Percentiles rank a stretch among this genome's conserved stretches.
Evolutionary conservation across 257 asterid species (phyloP).

Genomic region (Haberlea rhodopensis): DNA sequence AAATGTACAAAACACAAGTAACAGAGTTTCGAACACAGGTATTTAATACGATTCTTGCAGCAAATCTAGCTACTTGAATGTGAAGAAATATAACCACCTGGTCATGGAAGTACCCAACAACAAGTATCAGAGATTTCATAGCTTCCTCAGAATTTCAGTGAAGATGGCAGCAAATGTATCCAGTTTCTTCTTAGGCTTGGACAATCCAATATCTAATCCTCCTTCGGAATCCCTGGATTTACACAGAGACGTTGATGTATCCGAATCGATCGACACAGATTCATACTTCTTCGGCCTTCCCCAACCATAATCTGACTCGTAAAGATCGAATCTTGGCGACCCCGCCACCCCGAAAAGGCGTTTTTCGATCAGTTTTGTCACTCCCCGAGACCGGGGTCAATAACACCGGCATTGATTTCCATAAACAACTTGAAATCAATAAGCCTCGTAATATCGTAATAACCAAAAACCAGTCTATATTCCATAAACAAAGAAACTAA

Average conservation of each 20-base stretch:
- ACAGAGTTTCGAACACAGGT: not conserved
- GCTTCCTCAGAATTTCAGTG: conserved; percentile 22
- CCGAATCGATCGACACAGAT: conserved; percentile 38
- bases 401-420: too few species aligned
- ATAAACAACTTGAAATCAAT: too few species aligned
- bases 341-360: conserved; percentile 43
- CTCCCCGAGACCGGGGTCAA: too few species aligned
- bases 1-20: not conserved
- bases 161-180: conserved; percentile 31
- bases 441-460: too few species aligned
- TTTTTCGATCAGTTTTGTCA: conserved; percentile 39
- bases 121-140: too few species aligned
- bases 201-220: conserved; percentile 38
- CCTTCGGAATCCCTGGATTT: conserved; percentile 41
- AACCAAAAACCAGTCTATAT: too few species aligned
- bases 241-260: conserved; percentile 38
- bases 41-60: too few species aligned
- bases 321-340: conserved; percentile 40
- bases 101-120: too few species aligned
- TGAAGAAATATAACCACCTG: too few species aligned
- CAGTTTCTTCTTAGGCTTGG: conserved; percentile 25
- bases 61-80: too few species aligned
- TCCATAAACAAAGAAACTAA: too few species aligned
- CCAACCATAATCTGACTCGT: conserved; percentile 44
- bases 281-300: conserved; percentile 39